Evolutionary conservation across 768 basidiomycete genomes (phyloP).

Genomic region (Strobilomyces confusus): DNA sequence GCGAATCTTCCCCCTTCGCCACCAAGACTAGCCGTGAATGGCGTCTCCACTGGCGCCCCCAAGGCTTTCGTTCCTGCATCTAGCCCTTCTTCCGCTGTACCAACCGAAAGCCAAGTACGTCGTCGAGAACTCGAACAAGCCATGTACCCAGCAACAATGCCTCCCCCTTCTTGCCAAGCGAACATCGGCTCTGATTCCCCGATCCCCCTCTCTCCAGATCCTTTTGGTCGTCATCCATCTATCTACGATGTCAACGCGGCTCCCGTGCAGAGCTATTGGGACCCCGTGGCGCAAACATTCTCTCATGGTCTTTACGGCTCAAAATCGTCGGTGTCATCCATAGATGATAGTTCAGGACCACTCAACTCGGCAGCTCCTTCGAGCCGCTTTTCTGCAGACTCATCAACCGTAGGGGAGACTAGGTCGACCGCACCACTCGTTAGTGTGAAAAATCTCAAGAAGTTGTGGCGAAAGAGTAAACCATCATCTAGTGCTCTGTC

Average conservation of each 20-base stretch:
- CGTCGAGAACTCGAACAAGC: slow-evolving; percentile 51
- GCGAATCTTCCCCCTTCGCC: slow-evolving; percentile 44
- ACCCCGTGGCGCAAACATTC: slow-evolving; percentile 28
- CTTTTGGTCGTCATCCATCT: slow-evolving; percentile 72
- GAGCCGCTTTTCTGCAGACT: slow-evolving; percentile 79
- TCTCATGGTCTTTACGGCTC: slow-evolving; percentile 18
- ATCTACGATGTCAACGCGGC: slow-evolving; percentile 30
- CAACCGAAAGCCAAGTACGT: slow-evolving; percentile 45
- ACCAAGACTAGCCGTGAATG: slow-evolving; percentile 64
- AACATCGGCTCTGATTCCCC: slow-evolving; percentile 43
- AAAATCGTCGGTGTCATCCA: slow-evolving; percentile 25
- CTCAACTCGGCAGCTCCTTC: slow-evolving; percentile 31
- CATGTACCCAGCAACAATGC: slow-evolving; percentile 41
- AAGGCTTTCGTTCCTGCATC: slow-evolving; percentile 37
- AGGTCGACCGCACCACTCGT: slow-evolving; percentile 50
- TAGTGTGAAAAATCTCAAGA: slow-evolving; percentile 70
- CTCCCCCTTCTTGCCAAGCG: slow-evolving; percentile 24
- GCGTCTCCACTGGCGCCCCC: slow-evolving; percentile 59
- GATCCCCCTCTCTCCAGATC: slow-evolving; percentile 82
- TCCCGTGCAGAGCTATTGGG: slow-evolving; percentile 43
- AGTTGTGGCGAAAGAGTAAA: slow-evolving; percentile 76
- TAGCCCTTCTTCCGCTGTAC: slow-evolving; percentile 22
- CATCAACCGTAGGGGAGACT: slow-evolving; percentile 37
- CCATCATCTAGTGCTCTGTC: slow-evolving; percentile 32
- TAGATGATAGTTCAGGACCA: slow-evolving; percentile 17